Conservation (phyloP, 2,329 filamentous ascomycete species). For the Cercospora sojina region DNA sequence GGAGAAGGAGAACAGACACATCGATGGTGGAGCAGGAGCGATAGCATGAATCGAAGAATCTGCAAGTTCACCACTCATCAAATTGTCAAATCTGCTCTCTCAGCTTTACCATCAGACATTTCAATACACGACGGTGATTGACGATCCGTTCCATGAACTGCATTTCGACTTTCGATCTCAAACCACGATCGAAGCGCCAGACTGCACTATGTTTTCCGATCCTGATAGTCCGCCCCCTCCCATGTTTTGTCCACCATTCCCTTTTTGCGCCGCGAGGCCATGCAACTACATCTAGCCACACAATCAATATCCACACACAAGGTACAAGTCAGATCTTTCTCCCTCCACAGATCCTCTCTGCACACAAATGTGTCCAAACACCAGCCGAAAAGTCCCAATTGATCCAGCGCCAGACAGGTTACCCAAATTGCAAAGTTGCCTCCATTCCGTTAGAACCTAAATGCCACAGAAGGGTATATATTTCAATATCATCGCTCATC, state of each 20-base stretch:
- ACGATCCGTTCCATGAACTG: background rate
- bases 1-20: constrained; percentile 48
- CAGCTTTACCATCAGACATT: background rate
- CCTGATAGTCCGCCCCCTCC: background rate
- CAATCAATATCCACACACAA: background rate
- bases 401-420: background rate
- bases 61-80: background rate
- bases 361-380: background rate
- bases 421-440: background rate
- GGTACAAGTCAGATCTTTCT: background rate
- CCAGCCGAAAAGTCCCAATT: background rate
- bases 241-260: background rate
- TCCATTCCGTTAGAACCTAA: background rate
- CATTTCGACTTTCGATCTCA: background rate
- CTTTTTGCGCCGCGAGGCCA: constrained; percentile 1
- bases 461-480: constrained; percentile 8
- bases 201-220: background rate
- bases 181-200: background rate
- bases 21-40: background rate
- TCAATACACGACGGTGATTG: background rate
- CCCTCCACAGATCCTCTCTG: background rate
- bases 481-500: constrained; percentile 2
- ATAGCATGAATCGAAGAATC: background rate
- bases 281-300: background rate
- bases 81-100: background rate